Percentiles rank a stretch among this genome's conserved stretches.
These are phyloP conservation scores for Aspergillus hortae DNA, from an alignment of 2,329 filamentous ascomycete species.

Conservation along the genomic window DNA sequence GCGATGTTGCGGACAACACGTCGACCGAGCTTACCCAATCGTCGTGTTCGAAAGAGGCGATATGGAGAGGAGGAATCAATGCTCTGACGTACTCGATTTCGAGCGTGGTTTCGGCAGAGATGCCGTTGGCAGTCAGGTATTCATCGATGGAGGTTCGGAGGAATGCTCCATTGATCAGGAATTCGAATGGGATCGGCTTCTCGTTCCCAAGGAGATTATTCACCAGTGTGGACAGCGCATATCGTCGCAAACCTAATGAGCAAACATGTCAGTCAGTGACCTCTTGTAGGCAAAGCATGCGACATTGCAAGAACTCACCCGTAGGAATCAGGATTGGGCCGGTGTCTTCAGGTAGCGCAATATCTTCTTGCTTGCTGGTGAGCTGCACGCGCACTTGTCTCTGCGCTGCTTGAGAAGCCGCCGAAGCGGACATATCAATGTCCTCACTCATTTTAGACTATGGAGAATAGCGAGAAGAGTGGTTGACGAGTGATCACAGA, in stretches of 20 bases:
- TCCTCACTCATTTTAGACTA: slow-evolving; percentile 25
- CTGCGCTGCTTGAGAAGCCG: slow-evolving; percentile 26
- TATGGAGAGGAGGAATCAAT: slow-evolving; percentile 80
- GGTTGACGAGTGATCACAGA: background rate
- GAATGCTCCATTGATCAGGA: slow-evolving; percentile 91
- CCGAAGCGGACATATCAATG: slow-evolving; percentile 15
- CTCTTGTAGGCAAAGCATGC: background rate
- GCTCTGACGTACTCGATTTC: slow-evolving; percentile 91
- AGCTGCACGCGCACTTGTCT: slow-evolving; percentile 55
- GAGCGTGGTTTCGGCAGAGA: slow-evolving; percentile 83
- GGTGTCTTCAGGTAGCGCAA: slow-evolving; percentile 52
- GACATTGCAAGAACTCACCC: slow-evolving; percentile 38
- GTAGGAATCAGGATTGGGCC: slow-evolving; percentile 58
- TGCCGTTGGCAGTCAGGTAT: slow-evolving; percentile 78
- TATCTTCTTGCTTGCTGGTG: slow-evolving; percentile 50
- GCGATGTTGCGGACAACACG: slow-evolving; percentile 66
- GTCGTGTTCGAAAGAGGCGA: slow-evolving; percentile 92
- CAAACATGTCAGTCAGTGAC: slow-evolving; percentile 10
- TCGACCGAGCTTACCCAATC: slow-evolving; percentile 94
- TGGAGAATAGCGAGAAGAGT: background rate
- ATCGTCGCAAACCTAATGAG: slow-evolving; percentile 51
- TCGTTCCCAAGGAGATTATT: slow-evolving; percentile 58
- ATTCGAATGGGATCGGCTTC: slow-evolving; percentile 66
- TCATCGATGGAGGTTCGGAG: slow-evolving; percentile 86
- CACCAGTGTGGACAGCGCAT: slow-evolving; percentile 60